Base-by-base conservation (phyloP, 768 basidiomycete genomes). In the Boletus edulis region DNA sequence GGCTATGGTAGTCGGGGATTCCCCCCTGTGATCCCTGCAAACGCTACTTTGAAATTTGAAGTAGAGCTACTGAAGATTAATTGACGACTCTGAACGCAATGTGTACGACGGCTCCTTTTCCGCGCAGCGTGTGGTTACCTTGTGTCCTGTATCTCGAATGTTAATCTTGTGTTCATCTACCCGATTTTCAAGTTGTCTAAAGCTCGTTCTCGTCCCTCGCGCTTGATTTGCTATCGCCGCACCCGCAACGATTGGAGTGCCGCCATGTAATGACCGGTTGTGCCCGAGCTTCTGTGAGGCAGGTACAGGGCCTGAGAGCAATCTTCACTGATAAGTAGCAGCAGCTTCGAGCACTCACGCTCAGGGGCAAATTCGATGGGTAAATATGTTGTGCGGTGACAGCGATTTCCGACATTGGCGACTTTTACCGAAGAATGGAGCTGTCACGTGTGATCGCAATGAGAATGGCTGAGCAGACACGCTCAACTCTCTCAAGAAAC, bases 1-100 rank as follows among this genome's bases (percentile, higher is more conserved):
- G 89, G 77, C 45, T 91, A 92, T 59, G 91, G 90, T 14, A 20
- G 71, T 24, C 80, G 85, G 18, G 91, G 92, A 9, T 91, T 87
- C 72, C 84, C 85, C 10, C 88, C 88, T 18, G 76, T 88, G 57
- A 94, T 94, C 70, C 91, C 91, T 13, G 67, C 86, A 61, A 85
- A 93, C 67, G 68, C 89, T 5, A 84, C 80, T 13, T 79, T 95
- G 69, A 78, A 72, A 57, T 94, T 94, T 65, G 90, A 92, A 72
- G 89, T 95, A 49, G 89, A 94, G 73, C 78, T 95, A 46, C 57
- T 93, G 54, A 76, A 80, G 69, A 91, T 94, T 75, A 84, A 75
- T 63, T 75, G 66, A 72, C 50, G 48, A 60, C 39, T 20, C 56
- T 51, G 45, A 49, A 58, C 48, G 20, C 57, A 44, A 62, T 49